Conservation (phyloP, 805 yeast species). For the Saccharomyces paradoxus region DNA sequence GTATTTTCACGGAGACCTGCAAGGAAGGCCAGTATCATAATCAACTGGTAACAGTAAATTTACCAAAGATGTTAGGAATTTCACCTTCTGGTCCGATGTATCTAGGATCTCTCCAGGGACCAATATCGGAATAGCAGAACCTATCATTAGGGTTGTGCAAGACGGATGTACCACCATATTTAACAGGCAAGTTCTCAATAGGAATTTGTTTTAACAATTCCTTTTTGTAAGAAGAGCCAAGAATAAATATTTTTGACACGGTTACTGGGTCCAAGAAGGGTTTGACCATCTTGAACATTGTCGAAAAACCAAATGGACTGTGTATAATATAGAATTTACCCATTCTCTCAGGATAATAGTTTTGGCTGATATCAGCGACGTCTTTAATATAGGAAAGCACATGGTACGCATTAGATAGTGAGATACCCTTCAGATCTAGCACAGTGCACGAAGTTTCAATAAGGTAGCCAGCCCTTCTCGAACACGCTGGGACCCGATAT, state of each 20-base stretch:
- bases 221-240: slow-evolving; percentile 69
- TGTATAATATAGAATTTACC: slow-evolving; percentile 93
- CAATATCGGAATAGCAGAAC: slow-evolving; percentile 77
- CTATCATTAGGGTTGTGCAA: slow-evolving; percentile 67
- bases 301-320: slow-evolving; percentile 94
- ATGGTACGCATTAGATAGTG: slow-evolving; percentile 72
- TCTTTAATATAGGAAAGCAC: slow-evolving; percentile 85
- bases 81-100: slow-evolving; percentile 93
- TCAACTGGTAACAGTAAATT: slow-evolving; percentile 21
- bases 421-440: slow-evolving; percentile 89
- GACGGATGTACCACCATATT: slow-evolving; percentile 79
- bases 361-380: slow-evolving; percentile 90
- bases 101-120: slow-evolving; percentile 93
- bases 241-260: slow-evolving; percentile 84
- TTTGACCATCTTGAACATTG: slow-evolving; percentile 85
- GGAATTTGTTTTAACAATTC: slow-evolving; percentile 90
- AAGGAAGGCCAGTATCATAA: neutral
- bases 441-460: slow-evolving; percentile 96
- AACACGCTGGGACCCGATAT: slow-evolving; percentile 87
- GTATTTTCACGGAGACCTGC: neutral
- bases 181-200: slow-evolving; percentile 79
- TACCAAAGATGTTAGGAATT: slow-evolving; percentile 58
- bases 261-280: slow-evolving; percentile 97
- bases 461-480: slow-evolving; percentile 67
- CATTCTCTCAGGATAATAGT: slow-evolving; percentile 99